Base-by-base conservation (phyloP, 345 rosid species). In the Eucalyptus sideroxylon region DNA sequence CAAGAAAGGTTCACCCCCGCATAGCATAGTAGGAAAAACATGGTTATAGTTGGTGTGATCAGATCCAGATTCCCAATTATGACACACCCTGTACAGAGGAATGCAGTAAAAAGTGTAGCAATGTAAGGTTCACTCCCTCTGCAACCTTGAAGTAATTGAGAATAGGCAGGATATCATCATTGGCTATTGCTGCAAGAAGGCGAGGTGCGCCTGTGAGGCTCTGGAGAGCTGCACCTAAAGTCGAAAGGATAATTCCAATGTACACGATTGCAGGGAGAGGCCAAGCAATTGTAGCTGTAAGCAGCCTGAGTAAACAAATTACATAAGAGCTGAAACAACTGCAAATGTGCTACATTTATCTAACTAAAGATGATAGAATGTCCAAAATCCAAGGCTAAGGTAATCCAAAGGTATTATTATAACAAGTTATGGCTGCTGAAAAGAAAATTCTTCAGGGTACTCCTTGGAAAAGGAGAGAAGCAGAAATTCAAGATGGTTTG, bases 211-310 rank as follows among this genome's bases (percentile, higher is more conserved):
- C 99, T 15, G 99, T 95, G 92, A 98, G 89, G 93, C 99, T 97
- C 89, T 98, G 99, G 89, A 98, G 99, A 91, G 99, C 99, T 44
- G 99, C 99, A 88, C 99, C 99, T 94, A 98, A 92, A 88, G 99
- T 98, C 89, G 99, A 98, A 90, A 97, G 98, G 90, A 98, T 97
- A 89, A 98, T 98, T 88, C 99, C 99, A 88, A 96, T 89, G 45
- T 98, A 96, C 89, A 97, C 92, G 88, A 98, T 91, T 81, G 96
- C 93, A 60, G 99, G 99, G 87, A 93, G 92, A 93, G 99, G 99
- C 99, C 99, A 97, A 87, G 99, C 99, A 92, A 98, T 88, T 90
- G 99, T 96, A 91, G 99, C 99, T 72, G 97, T 97, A 89, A 97
- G 96, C 86, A 96, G 91, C 96, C 99, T 97, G 95, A 93, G 93